Conservation (phyloP, 352 stramenopile genomes). For the Aphanomyces astaci region DNA sequence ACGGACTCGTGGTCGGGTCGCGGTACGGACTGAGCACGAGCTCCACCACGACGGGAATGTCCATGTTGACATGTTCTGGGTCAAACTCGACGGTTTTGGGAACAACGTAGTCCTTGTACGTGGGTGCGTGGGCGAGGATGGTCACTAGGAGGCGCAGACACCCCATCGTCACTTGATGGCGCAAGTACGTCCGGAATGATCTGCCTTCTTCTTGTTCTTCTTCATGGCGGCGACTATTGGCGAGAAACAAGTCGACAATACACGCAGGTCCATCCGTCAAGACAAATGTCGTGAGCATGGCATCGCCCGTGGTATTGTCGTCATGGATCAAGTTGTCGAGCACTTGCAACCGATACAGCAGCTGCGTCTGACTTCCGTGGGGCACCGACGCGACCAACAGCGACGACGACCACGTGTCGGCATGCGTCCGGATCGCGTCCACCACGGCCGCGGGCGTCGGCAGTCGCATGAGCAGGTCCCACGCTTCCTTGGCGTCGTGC, state of each 20-base stretch:
- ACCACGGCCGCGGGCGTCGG: constrained; percentile 2
- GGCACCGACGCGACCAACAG: neutral
- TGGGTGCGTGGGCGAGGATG: neutral
- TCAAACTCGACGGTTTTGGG: constrained; percentile 11
- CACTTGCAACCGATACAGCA: constrained; percentile 19
- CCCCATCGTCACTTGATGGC: neutral
- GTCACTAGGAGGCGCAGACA: neutral
- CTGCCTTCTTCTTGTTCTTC: too few species aligned
- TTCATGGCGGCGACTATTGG: neutral
- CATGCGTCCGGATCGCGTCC: constrained; percentile 8
- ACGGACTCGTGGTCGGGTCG: neutral
- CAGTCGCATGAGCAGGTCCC: constrained; percentile 16
- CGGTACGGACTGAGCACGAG: neutral
- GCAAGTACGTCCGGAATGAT: constrained; percentile 4
- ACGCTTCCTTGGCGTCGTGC: constrained; percentile 18
- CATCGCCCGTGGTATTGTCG: neutral
- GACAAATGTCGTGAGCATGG: constrained; percentile 5
- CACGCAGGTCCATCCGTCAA: constrained; percentile 9
- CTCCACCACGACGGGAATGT: neutral
- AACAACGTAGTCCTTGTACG: neutral
- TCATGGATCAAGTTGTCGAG: constrained; percentile 11
- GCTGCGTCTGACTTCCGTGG: neutral
- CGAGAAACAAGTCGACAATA: constrained; percentile 7
- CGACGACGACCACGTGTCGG: neutral
- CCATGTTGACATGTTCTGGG: constrained; percentile 8